Base-by-base conservation (phyloP, 2,329 filamentous ascomycete genomes). In the Trichophyton benhamiae region DNA sequence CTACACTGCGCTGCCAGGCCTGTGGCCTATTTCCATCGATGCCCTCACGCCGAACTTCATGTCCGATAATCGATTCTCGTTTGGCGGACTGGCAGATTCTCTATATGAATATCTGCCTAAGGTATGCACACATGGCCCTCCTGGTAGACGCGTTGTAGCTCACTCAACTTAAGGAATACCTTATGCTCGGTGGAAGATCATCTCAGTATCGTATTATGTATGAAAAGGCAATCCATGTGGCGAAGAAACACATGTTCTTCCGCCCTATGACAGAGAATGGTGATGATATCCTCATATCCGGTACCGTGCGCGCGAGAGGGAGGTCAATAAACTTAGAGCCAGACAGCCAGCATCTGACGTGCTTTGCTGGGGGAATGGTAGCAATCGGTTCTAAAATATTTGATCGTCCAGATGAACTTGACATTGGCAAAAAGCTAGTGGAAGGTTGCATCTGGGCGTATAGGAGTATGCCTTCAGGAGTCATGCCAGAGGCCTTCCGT, bases 101-200 rank as follows among this genome's bases (percentile, higher is more conserved):
- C 72, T 81, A 0, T 84, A 83, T 66, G 82, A 83, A 65, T 83
- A 83, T 64, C 70, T 84, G 13, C 79, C 81, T 0, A 83, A 84
- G 69, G 78, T 91, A 76, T 87, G 15, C 3, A 20, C 42, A 58
- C 22, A 52, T 41, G 13, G 8, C 22, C 20, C n/a, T 15, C 36
- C 9, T 5, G 17, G n/a, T 58, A 22, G 9, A 17, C 6, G 17
- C 7, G 15, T n/a, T 46, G 25, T 22, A 22, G 44, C 33, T 59
- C 27, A 15, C 55, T n/a, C 6, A 5, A 4, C 9, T 59, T 4
- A 38, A 65, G 64, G 57, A 66, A 65, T 63, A 87, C 69, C 75
- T 94, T 11, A 80, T 95, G 3, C 81, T 95, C 1, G 88, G 89
- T 62, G 91, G 90, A 0, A 78, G 85, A 1, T 83, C 86, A 64